Base-by-base conservation (phyloP, 768 basidiomycete species). In the Paxillus rubicundulus region DNA sequence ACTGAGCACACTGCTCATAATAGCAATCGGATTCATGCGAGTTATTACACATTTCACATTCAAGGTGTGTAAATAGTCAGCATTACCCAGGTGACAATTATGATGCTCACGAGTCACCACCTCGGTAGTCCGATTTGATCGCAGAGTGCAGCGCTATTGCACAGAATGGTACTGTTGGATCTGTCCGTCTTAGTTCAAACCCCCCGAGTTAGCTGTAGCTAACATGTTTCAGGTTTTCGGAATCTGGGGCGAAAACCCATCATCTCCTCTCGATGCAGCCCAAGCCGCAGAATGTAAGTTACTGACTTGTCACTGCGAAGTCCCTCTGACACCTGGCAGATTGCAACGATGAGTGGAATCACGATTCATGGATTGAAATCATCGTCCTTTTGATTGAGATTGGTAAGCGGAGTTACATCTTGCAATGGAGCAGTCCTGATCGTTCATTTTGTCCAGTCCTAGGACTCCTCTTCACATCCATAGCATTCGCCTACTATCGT, bases 401-500 rank as follows among this genome's bases (percentile, higher is more conserved):
- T 36, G 20, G 90, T 91, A 65, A 57, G 85, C 67, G 14, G 14
- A 33, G 5, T 34, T 30, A 1, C 18, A 0, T 33, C 6, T 34
- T n/a, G 32, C 16, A 9, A 33, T 34, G 14, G 10, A 18, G n/a
- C 8, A 9, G 9, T 43, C 47, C 18, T n/a, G 44, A 24, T 56
- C 20, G 55, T 18, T 5, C 3, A 52, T 1, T 13, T 18, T n/a
- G 1, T 27, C 2, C 59, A 88, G 85, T 82, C 44, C 60, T 87
- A 43, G 75, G 78, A 40, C 58, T 74, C 34, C 64, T 92, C 53
- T 89, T 91, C 75, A 77, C 80, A n/a, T 56, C 77, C 44, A 60
- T 89, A 58, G 80, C 84, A 2, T 87, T 86, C 64, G 75, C 78
- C 13, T 94, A 85, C 73, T 84, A 87, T 63, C 84, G 85, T 20